Evolutionary conservation across 2,329 filamentous ascomycete genomes (phyloP).

Genomic region (Dothistroma pini): DNA sequence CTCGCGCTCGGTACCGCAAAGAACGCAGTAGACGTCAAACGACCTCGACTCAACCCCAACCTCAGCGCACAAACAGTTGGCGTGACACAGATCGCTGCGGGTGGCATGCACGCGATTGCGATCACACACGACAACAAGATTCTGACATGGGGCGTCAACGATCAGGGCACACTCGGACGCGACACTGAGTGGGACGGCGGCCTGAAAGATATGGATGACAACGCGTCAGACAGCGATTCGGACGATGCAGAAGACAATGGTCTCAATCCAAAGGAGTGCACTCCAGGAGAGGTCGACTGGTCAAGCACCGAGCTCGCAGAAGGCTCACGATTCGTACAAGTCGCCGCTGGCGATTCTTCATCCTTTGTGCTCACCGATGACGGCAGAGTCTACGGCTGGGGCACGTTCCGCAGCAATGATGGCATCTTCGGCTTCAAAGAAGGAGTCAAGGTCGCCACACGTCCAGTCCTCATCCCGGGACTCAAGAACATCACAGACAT

Average conservation of each 20-base stretch:
- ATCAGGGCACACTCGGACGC: slow-evolving; percentile 75
- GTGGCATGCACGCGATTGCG: slow-evolving; percentile 77
- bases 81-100: slow-evolving; percentile 71
- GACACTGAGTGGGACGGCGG: slow-evolving; percentile 67
- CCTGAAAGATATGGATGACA: slow-evolving; percentile 51
- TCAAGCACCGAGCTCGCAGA: slow-evolving; percentile 42
- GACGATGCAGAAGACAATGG: slow-evolving; percentile 56
- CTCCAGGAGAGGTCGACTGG: slow-evolving; percentile 48
- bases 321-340: slow-evolving; percentile 61
- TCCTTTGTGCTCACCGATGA: slow-evolving; percentile 73
- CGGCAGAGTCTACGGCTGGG: slow-evolving; percentile 77
- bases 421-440: slow-evolving; percentile 63
- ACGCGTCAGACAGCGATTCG: slow-evolving; percentile 55
- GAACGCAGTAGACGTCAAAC: slow-evolving; percentile 67
- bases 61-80: slow-evolving; percentile 56
- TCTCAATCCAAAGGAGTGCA: slow-evolving; percentile 69
- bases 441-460: slow-evolving; percentile 50
- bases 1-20: slow-evolving; percentile 69
- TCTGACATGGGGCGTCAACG: slow-evolving; percentile 83
- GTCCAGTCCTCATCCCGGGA: slow-evolving; percentile 55
- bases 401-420: slow-evolving; percentile 70
- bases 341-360: slow-evolving; percentile 70
- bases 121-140: slow-evolving; percentile 78
- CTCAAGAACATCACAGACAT: slow-evolving; percentile 64
- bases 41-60: slow-evolving; percentile 65